Base-by-base conservation (phyloP, 345 rosid species). In the Abelmoschus esculentus region DNA sequence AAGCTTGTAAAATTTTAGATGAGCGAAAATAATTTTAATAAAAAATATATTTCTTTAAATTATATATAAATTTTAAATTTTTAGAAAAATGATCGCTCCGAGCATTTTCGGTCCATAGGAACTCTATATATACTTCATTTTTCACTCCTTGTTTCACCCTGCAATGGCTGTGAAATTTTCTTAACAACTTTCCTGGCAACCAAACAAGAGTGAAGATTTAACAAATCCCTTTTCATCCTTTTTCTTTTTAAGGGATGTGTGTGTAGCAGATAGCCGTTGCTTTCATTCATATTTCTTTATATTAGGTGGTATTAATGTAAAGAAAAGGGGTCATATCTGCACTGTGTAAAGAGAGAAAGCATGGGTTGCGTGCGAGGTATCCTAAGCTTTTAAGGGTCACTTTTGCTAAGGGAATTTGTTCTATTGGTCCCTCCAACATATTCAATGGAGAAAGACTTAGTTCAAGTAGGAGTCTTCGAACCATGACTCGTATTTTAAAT, bases 311-410 rank as follows among this genome's bases (percentile, higher is more conserved):
- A 38, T 56, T 18, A 38, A 61, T 61, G 65, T n/a, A 40, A 10
- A 18, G 54, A 67, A 76, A 14, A 34, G 55, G 54, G 50, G 53
- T 47, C 19, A 13, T 66, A 72, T n/a, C 62, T 13, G 66, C 70
- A 46, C 65, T 52, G 64, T 32, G n/a, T 26, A 50, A 71, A 40
- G 70, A 52, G 28, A 32, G 71, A 65, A 73, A 72, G 56, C 7
- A 29, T 71, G 71, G 74, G 26, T 74, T 83, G 74, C 76, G 72
- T 72, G 81, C 55, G 73, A 74, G 75, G 81, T 14, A 80, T 70
- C 78, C 77, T 74, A 72, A 72, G 80, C 80, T 78, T 74, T 75
- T 32, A 61, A 73, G 56, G 14, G 34, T 63, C 57, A 54, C 57
- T 75, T 76, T 69, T 18, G n/a, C 3, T 57, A 50, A 36, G 29